Percentiles rank a stretch among this genome's conserved stretches.
These are phyloP conservation scores for Backusella luteola DNA, from an alignment of 192 early-diverging fungal genomes.

Conservation along the genomic window DNA sequence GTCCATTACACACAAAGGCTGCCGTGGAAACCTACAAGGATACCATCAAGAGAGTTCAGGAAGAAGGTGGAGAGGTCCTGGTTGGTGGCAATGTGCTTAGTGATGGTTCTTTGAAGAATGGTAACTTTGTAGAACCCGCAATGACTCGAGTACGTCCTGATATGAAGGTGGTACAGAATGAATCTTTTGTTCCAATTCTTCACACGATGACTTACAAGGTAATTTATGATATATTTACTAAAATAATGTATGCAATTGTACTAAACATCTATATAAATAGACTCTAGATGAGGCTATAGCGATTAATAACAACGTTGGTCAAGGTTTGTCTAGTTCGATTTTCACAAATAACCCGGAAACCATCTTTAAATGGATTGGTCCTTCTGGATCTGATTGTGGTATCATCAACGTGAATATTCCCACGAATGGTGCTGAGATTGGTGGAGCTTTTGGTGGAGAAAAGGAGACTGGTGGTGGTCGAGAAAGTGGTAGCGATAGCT, in stretches of 20 bases:
- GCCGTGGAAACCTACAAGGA: slow-evolving; percentile 75
- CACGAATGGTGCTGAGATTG: slow-evolving; percentile 96
- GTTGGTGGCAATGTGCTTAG: slow-evolving; percentile 79
- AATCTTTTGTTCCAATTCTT: slow-evolving; percentile 94
- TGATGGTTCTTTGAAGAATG: slow-evolving; percentile 45
- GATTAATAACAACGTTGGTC: slow-evolving; percentile 86
- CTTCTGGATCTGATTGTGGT: slow-evolving; percentile 88
- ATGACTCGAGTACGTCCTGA: slow-evolving; percentile 78
- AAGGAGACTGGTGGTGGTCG: slow-evolving; percentile 96
- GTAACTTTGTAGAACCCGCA: slow-evolving; percentile 93
- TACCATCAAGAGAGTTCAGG: slow-evolving; percentile 75
- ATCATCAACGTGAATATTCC: slow-evolving; percentile 96
- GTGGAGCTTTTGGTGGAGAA: slow-evolving; percentile 96
- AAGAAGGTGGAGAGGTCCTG: slow-evolving; percentile 84
- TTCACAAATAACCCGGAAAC: slow-evolving; percentile 80
- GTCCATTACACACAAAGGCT: slow-evolving; percentile 87
- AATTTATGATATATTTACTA: slow-evolving; percentile 1
- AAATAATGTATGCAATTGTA: not conserved
- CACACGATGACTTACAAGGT: slow-evolving; percentile 77
- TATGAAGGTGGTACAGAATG: slow-evolving; percentile 83
- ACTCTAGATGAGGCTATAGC: slow-evolving; percentile 82
- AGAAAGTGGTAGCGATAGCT: slow-evolving; percentile 87
- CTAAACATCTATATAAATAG: slow-evolving; percentile 15
- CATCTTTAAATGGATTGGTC: slow-evolving; percentile 93
- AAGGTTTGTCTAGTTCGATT: slow-evolving; percentile 83